Evolutionary conservation across 208 protist genomes (phyloP), one percentile per base, ranked within the genome.

Genomic region (Balamuthia mandrillaris): DNA sequence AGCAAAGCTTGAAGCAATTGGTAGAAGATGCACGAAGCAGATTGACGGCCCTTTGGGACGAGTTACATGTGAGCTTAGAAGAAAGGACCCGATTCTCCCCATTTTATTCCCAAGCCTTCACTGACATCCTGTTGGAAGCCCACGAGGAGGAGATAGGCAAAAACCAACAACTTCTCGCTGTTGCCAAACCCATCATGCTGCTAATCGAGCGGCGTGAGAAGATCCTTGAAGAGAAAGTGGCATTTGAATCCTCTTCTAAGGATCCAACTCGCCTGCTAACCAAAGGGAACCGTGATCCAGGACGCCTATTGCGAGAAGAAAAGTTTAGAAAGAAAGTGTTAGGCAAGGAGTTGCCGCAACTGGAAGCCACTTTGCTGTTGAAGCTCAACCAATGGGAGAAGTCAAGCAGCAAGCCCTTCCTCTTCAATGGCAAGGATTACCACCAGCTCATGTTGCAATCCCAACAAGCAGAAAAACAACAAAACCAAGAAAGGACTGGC

Each of bases 121-220:
- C 41, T 18, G 66, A 75, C 31, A 31, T n/a, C 3, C 66, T 75
- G 3, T 45, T 75, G 16, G 18, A 12, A 10, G 66, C 66, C 3
- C 66, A 75, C 42, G 42, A 75, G 54, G 66, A 75, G n/a, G 66
- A 75, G 6, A 75, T 75, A 7, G 66, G 54, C 33, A 75, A 75
- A 45, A 75, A 75, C 21, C 29, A 75, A 54, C 66, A 75, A 14
- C 42, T 75, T 9, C 35, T 75, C 14, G 10, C 41, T 24, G 54
- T 45, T 35, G 3, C 41, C 47, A 45, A 75, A 37, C 66, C 66
- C 2, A 75, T 75, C n/a, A 39, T 75, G 6, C 35, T 24, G 35
- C 66, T 75, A 39, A 75, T 75, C 39, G 27, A 54, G 33, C 21
- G 21, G 29, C 16, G 66, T 0, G 66, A 75, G 41, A 75, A 75